Conservation (phyloP, 1,284 basidiomycete species). For the Peniophora sp. region DNA sequence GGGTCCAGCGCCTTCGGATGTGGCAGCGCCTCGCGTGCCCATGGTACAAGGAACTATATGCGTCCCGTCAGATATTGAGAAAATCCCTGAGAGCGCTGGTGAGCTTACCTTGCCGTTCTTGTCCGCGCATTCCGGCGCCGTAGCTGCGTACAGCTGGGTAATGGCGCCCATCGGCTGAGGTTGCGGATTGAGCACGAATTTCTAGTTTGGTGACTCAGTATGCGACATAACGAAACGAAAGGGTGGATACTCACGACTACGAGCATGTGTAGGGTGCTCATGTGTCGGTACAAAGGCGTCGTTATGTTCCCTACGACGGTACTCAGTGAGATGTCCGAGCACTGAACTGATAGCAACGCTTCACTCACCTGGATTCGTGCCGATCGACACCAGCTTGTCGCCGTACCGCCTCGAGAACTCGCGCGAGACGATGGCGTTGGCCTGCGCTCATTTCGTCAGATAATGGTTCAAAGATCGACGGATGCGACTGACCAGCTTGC, state of each 20-base stretch:
- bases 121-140: slow-evolving; percentile 29
- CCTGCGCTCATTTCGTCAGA: too few species aligned
- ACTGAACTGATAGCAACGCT: too few species aligned
- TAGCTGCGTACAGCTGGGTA: slow-evolving; percentile 47
- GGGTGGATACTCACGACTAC: background rate
- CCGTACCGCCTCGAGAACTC: slow-evolving; percentile 20
- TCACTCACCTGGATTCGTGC: slow-evolving; percentile 14
- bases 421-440: slow-evolving; percentile 28
- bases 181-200: slow-evolving; percentile 10
- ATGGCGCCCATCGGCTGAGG: slow-evolving; percentile 31
- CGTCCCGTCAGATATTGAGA: background rate
- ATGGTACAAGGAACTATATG: slow-evolving; percentile 27
- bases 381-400: slow-evolving; percentile 11
- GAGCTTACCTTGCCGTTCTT: slow-evolving; percentile 36
- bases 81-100: slow-evolving; percentile 6
- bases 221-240: too few species aligned
- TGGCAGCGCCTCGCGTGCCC: slow-evolving; percentile 22
- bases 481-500: slow-evolving; percentile 34
- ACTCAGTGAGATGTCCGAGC: slow-evolving; percentile 9
- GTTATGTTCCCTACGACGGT: slow-evolving; percentile 1
- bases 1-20: slow-evolving; percentile 18
- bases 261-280: background rate
- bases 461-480: too few species aligned
- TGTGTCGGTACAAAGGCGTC: slow-evolving; percentile 5
- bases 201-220: slow-evolving; percentile 1